These are phyloP conservation scores for Arthonia radiata DNA, from an alignment of 495 filamentous ascomycete genomes.

Conservation along the genomic window DNA sequence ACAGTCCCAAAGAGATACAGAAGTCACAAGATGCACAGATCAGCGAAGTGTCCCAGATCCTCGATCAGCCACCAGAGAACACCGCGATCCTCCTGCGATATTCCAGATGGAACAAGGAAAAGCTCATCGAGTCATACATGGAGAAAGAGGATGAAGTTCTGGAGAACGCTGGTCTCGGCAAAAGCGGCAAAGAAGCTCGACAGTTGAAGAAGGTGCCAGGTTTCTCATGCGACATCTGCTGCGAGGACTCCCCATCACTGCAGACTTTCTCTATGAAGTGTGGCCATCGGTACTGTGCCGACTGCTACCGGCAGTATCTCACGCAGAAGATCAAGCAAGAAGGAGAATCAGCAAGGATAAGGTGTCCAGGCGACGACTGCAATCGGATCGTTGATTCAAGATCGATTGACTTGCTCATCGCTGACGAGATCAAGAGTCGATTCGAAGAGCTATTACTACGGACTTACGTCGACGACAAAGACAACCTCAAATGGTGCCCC, in stretches of 20 bases:
- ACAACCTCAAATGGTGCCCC: constrained; percentile 87
- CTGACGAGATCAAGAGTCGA: constrained; percentile 41
- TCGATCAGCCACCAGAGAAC: constrained; percentile 66
- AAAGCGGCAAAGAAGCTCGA: constrained; percentile 32
- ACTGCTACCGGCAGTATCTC: constrained; percentile 82
- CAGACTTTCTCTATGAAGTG: constrained; percentile 88
- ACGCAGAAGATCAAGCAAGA: constrained; percentile 80
- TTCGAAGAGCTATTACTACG: constrained; percentile 72
- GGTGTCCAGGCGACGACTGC: constrained; percentile 74
- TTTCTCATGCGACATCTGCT: constrained; percentile 90
- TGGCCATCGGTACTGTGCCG: constrained; percentile 80
- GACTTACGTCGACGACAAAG: constrained; percentile 92
- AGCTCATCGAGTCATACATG: constrained; percentile 86
- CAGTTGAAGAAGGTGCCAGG: constrained; percentile 42
- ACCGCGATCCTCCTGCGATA: constrained; percentile 71
- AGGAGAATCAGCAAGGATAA: constrained; percentile 80
- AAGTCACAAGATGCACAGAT: constrained; percentile 61
- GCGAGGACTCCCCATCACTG: constrained; percentile 59
- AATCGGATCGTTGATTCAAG: constrained; percentile 77
- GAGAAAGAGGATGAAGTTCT: constrained; percentile 49
- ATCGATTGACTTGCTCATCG: constrained; percentile 62
- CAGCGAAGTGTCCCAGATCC: constrained; percentile 65
- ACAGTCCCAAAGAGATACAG: constrained; percentile 55
- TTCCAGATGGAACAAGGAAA: constrained; percentile 86
- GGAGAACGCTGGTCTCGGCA: constrained; percentile 66